Base-by-base conservation (phyloP, 2,329 filamentous ascomycete species). In the Ilyonectria mors-panacis region DNA sequence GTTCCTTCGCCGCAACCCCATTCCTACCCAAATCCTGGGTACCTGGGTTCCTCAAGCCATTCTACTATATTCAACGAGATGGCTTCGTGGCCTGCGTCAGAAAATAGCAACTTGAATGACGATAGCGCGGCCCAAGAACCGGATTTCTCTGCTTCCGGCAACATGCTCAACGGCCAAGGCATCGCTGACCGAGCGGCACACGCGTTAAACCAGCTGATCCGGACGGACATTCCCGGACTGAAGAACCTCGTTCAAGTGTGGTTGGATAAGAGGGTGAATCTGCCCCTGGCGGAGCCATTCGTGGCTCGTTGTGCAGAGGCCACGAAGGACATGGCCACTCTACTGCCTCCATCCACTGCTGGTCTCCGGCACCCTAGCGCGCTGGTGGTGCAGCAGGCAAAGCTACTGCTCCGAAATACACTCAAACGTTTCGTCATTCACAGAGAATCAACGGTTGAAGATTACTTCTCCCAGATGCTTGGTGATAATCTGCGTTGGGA, bases 21-120 rank as follows among this genome's bases (percentile, higher is more conserved):
- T 47, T 57, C 50, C 26, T 65, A 65, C n/a, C 63, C 63, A 15
- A 61, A 65, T 33, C 63, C 63, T 8, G 63, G 63, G 17, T 65
- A 48, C 21, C 63, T 65, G 10, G 63, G 63, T 2, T 54, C 42
- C 6, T 65, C 57, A 9, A 65, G 63, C 44, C 63, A 65, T 35
- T 50, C 63, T 17, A 61, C 63, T 3, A 55, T 65, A 30, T 65
- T 61, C 44, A 61, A 61, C 21, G 50, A 61, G 50, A 53, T 65
- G 19, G 30, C 33, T 12, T 60, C 63, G 3, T 19, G 30, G 21
- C 35, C 60, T 6, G 35, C 57, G 8, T 48, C 63, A 4, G 55
- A 64, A 6, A 50, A 30, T n/a, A 17, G 47, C 2, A 30, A 8
- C 7, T 12, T 50, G 10, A 23, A 37, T 7, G 55, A 59, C 13